Conservation (phyloP, 176 grass and related monocot species). For the Avena sativa region DNA sequence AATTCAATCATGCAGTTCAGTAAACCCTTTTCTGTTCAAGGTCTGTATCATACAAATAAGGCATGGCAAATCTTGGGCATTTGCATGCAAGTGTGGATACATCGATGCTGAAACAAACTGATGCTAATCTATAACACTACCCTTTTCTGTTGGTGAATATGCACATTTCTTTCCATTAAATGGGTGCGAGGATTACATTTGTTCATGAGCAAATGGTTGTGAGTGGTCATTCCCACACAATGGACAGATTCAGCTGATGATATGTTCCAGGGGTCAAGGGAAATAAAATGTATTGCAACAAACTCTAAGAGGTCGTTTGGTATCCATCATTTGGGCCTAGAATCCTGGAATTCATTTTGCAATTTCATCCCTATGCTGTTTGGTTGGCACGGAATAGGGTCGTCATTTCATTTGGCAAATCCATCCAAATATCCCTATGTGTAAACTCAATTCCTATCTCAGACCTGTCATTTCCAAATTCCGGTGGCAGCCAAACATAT, state of each 20-base stretch:
- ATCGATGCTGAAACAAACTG: not conserved
- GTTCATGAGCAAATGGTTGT: not conserved
- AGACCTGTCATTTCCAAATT: no score
- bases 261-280: not conserved
- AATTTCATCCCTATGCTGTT: no score
- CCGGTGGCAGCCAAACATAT: no score
- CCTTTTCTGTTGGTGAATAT: not conserved
- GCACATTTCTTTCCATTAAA: not conserved
- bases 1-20: not conserved
- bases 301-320: not conserved
- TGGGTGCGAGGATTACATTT: not conserved
- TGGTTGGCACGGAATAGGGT: no score
- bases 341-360: no score
- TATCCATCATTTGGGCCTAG: no score
- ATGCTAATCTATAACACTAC: not conserved
- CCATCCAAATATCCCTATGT: no score
- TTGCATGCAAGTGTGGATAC: not conserved
- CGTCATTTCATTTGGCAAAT: no score
- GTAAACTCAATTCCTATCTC: no score
- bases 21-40: not conserved
- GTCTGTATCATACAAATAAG: constrained; percentile 2
- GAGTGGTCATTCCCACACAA: not conserved
- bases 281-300: not conserved
- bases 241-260: not conserved
- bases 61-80: not conserved